phyloP scores from a whole-genome alignment of 2,329 filamentous ascomycete species.

The Coniosporium tulheliwenetii region DNA sequence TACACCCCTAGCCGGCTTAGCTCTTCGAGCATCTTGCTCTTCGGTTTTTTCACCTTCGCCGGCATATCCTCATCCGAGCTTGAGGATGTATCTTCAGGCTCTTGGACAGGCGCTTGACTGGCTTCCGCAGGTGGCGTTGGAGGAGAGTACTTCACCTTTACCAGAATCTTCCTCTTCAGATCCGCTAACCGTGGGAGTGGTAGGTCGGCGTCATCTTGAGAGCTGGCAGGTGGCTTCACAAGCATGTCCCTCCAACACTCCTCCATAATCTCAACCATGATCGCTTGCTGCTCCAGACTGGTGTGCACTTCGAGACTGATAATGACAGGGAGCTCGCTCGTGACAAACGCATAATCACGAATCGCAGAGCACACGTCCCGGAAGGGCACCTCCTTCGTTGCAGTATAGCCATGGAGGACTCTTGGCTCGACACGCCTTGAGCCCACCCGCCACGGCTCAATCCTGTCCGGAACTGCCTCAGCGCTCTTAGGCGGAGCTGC shows the following conservation, averaged over 20 bases:
- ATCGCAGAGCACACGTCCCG: conserved; percentile 74
- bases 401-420: conserved; percentile 43
- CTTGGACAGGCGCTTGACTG: conserved; percentile 1
- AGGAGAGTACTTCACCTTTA: conserved; percentile 34
- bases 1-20: conserved; percentile 70
- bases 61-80: conserved; percentile 23
- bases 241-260: conserved; percentile 69
- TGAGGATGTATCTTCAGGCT: conserved; percentile 7
- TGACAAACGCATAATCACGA: conserved; percentile 60
- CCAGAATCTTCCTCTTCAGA: conserved; percentile 58
- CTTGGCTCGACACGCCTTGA: conserved; percentile 12
- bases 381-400: conserved; percentile 76
- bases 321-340: conserved; percentile 62
- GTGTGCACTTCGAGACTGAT: conserved; percentile 89
- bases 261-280: conserved; percentile 89
- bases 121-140: conserved; percentile 13
- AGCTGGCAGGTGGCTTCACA: conserved; percentile 40
- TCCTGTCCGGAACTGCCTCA: conserved; percentile 2
- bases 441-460: conserved; percentile 12
- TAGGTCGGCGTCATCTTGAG: conserved; percentile 33
- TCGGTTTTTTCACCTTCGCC: conserved; percentile 27
- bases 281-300: conserved; percentile 64
- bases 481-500: conserved; percentile 4
- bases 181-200: conserved; percentile 50
- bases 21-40: conserved; percentile 48